phyloP scores from a whole-genome alignment of 495 filamentous ascomycete species.

The Copromyces sp. region DNA sequence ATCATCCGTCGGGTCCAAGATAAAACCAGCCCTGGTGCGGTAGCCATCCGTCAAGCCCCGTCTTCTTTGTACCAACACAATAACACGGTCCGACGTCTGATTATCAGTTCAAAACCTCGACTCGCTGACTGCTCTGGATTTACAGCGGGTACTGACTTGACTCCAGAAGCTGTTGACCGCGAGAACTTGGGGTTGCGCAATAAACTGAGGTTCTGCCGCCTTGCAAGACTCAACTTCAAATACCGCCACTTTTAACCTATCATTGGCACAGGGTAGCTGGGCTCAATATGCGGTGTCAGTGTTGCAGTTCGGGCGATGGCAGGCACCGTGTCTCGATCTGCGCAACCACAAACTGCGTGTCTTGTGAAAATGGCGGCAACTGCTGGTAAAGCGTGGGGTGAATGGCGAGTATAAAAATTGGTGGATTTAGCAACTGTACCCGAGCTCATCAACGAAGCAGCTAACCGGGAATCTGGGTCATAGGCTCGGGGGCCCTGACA shows the following conservation, averaged over 20 bases:
- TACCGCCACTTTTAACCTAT: not conserved
- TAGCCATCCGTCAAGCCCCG: not conserved
- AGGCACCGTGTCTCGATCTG: constrained; percentile 19
- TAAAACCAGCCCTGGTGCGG: not conserved
- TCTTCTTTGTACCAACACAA: not conserved
- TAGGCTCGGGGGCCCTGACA: not conserved
- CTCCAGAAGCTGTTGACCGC: not conserved
- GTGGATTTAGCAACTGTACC: not conserved
- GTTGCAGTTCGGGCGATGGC: constrained; percentile 19
- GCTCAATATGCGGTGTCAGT: constrained; percentile 2
- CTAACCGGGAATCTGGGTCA: not conserved
- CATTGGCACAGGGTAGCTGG: not conserved
- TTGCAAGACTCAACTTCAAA: not conserved
- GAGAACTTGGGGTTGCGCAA: constrained; percentile 1
- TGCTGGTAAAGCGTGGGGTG: not conserved
- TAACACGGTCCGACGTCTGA: not conserved
- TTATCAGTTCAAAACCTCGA: not conserved
- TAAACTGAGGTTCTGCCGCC: constrained; percentile 5
- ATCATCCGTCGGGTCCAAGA: not conserved
- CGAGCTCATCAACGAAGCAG: not conserved
- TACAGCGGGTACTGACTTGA: not conserved
- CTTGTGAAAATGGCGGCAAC: constrained; percentile 7
- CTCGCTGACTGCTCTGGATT: not conserved
- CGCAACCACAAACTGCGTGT: constrained; percentile 6
- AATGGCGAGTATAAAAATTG: not conserved